Base-by-base conservation (phyloP, 208 protist species). In the Trypanosoma scelopori region DNA sequence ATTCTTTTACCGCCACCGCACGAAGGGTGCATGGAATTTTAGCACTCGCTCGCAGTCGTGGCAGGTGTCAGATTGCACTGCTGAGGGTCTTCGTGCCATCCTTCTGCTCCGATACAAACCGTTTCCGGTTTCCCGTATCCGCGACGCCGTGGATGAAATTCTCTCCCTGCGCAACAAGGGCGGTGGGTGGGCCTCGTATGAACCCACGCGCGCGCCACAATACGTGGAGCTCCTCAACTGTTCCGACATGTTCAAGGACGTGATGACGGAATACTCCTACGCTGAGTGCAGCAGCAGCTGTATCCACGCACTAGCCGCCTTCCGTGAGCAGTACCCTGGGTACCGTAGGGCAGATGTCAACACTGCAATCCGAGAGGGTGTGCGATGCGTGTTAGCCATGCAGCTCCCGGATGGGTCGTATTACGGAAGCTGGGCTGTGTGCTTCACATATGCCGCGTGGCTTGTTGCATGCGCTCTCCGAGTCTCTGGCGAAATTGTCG, bases 241-340 rank as follows among this genome's bases (percentile, higher is more conserved):
- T 55, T 81, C 96, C 15, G 97, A 99, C 74, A 79, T 98, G 15
- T 99, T 98, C 81, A 97, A 95, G 65, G 95, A 98, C 55, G 98
- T 99, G 65, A 99, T 99, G 97, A 87, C 98, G 22, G 97, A 99
- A 63, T 99, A 99, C 82, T 82, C 65, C 18, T 99, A 99, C 74
- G 87, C 92, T 5, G 98, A 99, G 80, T 99, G 97, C 78, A 97
- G 88, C 46, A 95, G 89, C 47, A 97, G 96, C 43, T 98, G 92
- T 67, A 82, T 99, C 20, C 91, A 98, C 79, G 91, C 95, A 0
- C 78, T 99, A n/a, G 68, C 60, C 1, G 69, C 87, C 7, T 99
- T 99, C 71, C 84, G 83, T n/a, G 65, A 92, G 51, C 77, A 85
- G 30, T 95, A 89, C 75, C 96, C 97, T 6, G 27, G 73, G 27